A percentile compares a stretch with the other conserved stretches of the same genome.
These are phyloP conservation scores for Suzukiozyma palmioleophila DNA, from an alignment of 1,139 yeast species.

Conservation along the genomic window DNA sequence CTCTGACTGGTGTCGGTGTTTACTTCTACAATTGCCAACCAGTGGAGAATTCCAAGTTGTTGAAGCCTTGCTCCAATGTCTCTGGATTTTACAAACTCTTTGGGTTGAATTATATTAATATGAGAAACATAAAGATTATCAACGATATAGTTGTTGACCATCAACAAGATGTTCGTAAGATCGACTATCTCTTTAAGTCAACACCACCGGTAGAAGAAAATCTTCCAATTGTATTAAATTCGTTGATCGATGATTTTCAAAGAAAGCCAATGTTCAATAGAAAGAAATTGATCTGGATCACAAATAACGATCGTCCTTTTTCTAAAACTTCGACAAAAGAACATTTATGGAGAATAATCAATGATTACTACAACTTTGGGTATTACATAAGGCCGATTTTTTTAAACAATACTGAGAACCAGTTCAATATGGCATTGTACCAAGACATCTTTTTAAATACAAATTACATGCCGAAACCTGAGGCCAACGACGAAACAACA, in stretches of 20 bases:
- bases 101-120: slow-evolving; percentile 32
- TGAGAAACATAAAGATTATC: slow-evolving; percentile 36
- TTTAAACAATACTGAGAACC: slow-evolving; percentile 27
- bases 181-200: slow-evolving; percentile 15
- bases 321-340: slow-evolving; percentile 21
- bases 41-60: slow-evolving; percentile 9
- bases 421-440: slow-evolving; percentile 52
- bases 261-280: slow-evolving; percentile 27
- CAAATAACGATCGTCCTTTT: slow-evolving; percentile 39
- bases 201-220: slow-evolving; percentile 21
- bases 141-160: slow-evolving; percentile 32
- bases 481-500: slow-evolving; percentile 1
- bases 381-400: slow-evolving; percentile 66
- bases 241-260: slow-evolving; percentile 32
- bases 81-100: slow-evolving; percentile 28
- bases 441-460: slow-evolving; percentile 52
- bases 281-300: slow-evolving; percentile 39
- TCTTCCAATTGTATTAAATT: slow-evolving; percentile 27
- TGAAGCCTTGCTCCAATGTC: slow-evolving; percentile 7
- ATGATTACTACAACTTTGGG: slow-evolving; percentile 51
- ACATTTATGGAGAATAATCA: slow-evolving; percentile 52
- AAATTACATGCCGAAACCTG: slow-evolving; percentile 21
- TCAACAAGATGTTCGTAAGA: slow-evolving; percentile 13
- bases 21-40: slow-evolving; percentile 51
- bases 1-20: slow-evolving; percentile 64